Base-by-base conservation (phyloP, 805 yeast species). In the Lipomyces yamadae region DNA sequence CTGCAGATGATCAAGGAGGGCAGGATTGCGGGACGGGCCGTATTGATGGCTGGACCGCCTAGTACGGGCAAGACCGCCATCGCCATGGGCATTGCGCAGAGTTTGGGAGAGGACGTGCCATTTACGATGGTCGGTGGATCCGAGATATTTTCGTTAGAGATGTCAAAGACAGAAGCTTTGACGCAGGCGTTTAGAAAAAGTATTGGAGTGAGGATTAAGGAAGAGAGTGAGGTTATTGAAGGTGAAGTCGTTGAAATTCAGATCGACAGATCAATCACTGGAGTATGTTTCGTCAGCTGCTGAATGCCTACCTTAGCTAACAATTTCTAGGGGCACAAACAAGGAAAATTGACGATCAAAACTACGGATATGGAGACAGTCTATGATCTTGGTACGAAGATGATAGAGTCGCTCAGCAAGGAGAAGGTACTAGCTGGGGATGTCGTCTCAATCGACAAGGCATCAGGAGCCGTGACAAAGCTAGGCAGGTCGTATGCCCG, bases 281-380 rank as follows among this genome's bases (percentile, higher is more conserved):
- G 99, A 53, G 67, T 66, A 60, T 18, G 66, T 55, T 15, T 8
- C 1, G 29, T n/a, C 18, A 4, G 11, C 6, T 32, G 24, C 24
- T 29, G 48, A 6, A 15, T 37, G 10, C 50, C 32, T 5, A 7
- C 52, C 34, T 2, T 48, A 34, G 39, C 48, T 57, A 15, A 35
- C 53, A 11, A n/a, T 39, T 1, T 37, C 13, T 48, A 68, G 66
- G 99, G 99, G 60, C 97, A 92, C 79, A 94, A 95, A 77, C 98
- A 96, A 79, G 98, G 99, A 55, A 95, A 95, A 79, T 86, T 96
- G 74, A 95, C 99, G 24, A 94, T 95, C 78, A 95, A 92, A 77
- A 91, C 98, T 58, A 95, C 98, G 54, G 97, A 95, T 78, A 96
- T 95, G 97, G 99, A 96, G 79, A 94, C 99, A 33, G 92, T 95